phyloP scores from a whole-genome alignment of 345 rosid genomes.

The Cardiospermum halicacabum region DNA sequence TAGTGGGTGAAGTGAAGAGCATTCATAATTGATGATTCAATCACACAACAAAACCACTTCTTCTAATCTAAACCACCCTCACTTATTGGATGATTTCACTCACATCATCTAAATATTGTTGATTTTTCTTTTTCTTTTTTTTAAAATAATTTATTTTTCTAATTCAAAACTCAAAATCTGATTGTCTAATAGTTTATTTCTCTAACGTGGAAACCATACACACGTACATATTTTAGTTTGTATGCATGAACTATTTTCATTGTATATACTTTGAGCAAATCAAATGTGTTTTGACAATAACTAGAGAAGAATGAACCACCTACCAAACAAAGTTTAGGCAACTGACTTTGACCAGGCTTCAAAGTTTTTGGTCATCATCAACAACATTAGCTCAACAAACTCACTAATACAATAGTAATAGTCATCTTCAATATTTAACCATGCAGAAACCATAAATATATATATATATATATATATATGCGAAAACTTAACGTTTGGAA shows the following conservation, averaged over 20 bases:
- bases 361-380: slow-evolving; percentile 3
- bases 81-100: neutral
- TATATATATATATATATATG: neutral
- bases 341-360: slow-evolving; percentile 16
- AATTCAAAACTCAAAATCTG: too few species aligned
- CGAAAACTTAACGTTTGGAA: too few species aligned
- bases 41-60: slow-evolving; percentile 19
- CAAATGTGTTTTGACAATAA: too few species aligned
- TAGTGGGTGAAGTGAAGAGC: slow-evolving; percentile 16
- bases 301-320: slow-evolving; percentile 10
- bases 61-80: neutral
- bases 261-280: too few species aligned
- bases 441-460: neutral
- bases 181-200: neutral
- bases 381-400: slow-evolving; percentile 32
- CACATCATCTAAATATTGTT: slow-evolving; percentile 8
- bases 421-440: neutral
- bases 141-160: too few species aligned
- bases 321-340: slow-evolving; percentile 19
- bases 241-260: neutral
- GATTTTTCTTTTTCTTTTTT: too few species aligned
- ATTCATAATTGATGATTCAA: slow-evolving; percentile 14
- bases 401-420: slow-evolving; percentile 13
- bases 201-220: neutral
- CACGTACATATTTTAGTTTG: neutral